Conservation (phyloP, 208 protist species). For the Acanthamoeba triangularis region DNA sequence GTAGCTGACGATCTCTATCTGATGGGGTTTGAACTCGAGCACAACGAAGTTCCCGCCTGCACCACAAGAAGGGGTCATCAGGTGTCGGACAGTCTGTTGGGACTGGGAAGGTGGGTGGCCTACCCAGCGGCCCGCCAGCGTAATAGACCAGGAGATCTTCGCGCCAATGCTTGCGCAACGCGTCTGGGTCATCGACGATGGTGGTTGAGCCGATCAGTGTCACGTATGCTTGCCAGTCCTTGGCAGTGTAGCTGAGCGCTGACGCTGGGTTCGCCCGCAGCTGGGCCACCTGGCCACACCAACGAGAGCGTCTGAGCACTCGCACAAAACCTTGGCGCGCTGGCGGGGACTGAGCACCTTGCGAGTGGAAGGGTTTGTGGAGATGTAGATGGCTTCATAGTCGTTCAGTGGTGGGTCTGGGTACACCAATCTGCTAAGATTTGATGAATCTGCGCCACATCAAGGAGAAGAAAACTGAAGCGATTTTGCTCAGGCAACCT, state of each 20-base stretch:
- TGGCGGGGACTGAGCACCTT: neutral
- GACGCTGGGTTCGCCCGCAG: neutral
- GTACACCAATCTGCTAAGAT: neutral
- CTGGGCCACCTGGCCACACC: neutral
- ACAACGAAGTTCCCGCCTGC: conserved; percentile 1
- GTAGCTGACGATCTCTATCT: conserved; percentile 29
- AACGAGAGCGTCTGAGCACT: neutral
- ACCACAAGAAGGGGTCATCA: neutral
- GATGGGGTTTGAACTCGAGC: neutral
- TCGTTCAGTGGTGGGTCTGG: neutral
- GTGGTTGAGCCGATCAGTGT: neutral
- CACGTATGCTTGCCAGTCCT: conserved; percentile 7
- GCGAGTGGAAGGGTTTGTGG: neutral
- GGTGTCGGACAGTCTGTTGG: neutral
- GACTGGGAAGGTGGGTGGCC: neutral
- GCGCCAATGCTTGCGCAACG: conserved; percentile 8
- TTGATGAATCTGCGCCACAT: neutral
- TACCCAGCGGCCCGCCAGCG: neutral
- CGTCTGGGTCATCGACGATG: neutral
- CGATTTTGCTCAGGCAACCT: neutral
- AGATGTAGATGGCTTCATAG: neutral
- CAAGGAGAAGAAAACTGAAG: neutral
- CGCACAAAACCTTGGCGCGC: neutral
- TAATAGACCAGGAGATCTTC: neutral
- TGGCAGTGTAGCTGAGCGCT: neutral